Evolutionary conservation across 441 rosid genomes (phyloP).

Genomic region (Pelargonium citronellum): DNA sequence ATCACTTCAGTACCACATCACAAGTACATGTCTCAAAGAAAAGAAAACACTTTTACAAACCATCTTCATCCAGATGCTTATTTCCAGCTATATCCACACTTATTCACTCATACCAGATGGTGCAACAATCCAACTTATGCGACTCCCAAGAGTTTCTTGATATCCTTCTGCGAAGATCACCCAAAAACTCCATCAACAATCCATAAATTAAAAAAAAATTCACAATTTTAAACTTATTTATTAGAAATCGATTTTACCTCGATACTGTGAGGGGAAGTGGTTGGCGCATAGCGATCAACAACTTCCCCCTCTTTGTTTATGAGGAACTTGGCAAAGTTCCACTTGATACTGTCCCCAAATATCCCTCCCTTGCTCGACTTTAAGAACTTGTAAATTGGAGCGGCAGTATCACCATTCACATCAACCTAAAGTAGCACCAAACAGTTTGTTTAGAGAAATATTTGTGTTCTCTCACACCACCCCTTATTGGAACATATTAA

Average conservation of each 20-base stretch:
- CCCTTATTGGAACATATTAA: not conserved
- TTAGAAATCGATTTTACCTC: constrained; percentile 37
- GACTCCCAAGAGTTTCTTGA: constrained; percentile 65
- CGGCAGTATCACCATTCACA: constrained; percentile 53
- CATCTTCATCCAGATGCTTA: constrained; percentile 1
- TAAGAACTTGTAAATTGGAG: constrained; percentile 61
- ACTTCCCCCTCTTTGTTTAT: constrained; percentile 57
- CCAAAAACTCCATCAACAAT: not conserved
- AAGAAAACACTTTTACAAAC: not conserved
- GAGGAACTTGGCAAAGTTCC: constrained; percentile 72
- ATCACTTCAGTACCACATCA: not conserved
- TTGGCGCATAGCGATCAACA: constrained; percentile 61
- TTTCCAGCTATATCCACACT: not conserved
- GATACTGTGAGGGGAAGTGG: constrained; percentile 60
- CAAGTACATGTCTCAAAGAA: not conserved
- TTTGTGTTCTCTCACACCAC: not conserved
- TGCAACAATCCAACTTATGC: constrained; percentile 23
- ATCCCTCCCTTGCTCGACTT: constrained; percentile 59
- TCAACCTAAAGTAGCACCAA: constrained; percentile 37
- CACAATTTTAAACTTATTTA: not conserved
- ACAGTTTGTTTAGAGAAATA: not conserved
- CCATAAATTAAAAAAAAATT: no score
- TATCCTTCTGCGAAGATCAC: constrained; percentile 48
- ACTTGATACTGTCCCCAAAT: constrained; percentile 54
- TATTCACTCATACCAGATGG: constrained; percentile 1